A percentile compares a stretch with the other conserved stretches of the same genome.
Evolutionary conservation across 352 stramenopile species (phyloP).

Genomic region (Phytophthora tubulina): DNA sequence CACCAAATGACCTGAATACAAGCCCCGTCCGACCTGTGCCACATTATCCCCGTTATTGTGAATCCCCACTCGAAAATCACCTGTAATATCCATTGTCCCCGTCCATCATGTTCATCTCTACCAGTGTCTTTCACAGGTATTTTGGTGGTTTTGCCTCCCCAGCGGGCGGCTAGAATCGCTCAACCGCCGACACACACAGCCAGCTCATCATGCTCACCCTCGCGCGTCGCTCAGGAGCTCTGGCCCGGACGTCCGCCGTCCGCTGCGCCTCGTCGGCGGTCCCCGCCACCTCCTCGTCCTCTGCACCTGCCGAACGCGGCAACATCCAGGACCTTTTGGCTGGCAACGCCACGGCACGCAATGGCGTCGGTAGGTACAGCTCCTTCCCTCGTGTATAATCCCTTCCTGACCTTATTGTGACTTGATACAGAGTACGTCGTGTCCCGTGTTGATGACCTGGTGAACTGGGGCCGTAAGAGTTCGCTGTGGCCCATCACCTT

Average conservation of each 20-base stretch:
- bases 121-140: conserved; percentile 7
- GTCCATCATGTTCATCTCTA: neutral
- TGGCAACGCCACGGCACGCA: conserved; percentile 74
- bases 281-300: conserved; percentile 30
- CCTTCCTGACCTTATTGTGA: conserved; percentile 5
- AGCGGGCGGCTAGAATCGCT: conserved; percentile 39
- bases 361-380: conserved; percentile 71
- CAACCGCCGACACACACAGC: conserved; percentile 4
- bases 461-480: conserved; percentile 98
- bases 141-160: conserved; percentile 36
- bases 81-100: neutral
- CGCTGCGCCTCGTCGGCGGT: conserved; percentile 42
- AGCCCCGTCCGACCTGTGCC: conserved; percentile 9
- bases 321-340: conserved; percentile 78
- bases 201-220: conserved; percentile 48
- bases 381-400: neutral
- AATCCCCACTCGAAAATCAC: neutral
- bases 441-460: conserved; percentile 97
- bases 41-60: neutral
- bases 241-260: conserved; percentile 30
- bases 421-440: conserved; percentile 95
- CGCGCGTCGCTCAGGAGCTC: conserved; percentile 46
- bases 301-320: conserved; percentile 56
- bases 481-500: conserved; percentile 99
- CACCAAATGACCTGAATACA: conserved; percentile 17